These are phyloP conservation scores for Lindgomyces ingoldianus DNA, from an alignment of 495 filamentous ascomycete genomes.

Conservation along the genomic window DNA sequence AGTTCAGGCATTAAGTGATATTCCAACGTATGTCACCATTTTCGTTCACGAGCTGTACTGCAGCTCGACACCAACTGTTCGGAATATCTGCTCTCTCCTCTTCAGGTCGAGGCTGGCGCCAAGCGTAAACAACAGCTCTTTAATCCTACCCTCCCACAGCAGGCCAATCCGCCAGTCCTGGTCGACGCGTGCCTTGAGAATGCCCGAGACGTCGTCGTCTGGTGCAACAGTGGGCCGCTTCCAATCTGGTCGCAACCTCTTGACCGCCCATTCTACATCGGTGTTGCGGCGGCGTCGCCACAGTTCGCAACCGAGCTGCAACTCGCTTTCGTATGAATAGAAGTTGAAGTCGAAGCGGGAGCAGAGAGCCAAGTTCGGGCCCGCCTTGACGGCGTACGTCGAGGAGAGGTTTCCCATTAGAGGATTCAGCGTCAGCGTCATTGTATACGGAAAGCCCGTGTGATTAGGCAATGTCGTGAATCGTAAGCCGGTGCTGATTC, in stretches of 20 bases:
- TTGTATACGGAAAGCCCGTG: conserved; percentile 83
- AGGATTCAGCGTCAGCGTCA: conserved; percentile 77
- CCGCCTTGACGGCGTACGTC: conserved; percentile 86
- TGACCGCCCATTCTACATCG: conserved; percentile 47
- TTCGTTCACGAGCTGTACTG: conserved; percentile 81
- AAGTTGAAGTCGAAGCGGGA: conserved; percentile 95
- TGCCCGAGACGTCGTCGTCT: conserved; percentile 71
- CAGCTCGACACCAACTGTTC: conserved; percentile 80
- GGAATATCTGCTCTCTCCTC: conserved; percentile 66
- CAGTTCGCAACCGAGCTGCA: conserved; percentile 85
- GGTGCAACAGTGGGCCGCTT: conserved; percentile 9
- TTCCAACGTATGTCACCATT: not conserved
- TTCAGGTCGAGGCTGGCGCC: conserved; percentile 75
- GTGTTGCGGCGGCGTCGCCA: conserved; percentile 63
- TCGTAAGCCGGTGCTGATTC: conserved; percentile 75
- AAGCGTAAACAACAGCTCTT: conserved; percentile 88
- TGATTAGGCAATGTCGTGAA: conserved; percentile 91
- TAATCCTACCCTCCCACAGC: conserved; percentile 91
- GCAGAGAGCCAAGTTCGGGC: conserved; percentile 76
- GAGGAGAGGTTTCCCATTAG: conserved; percentile 89
- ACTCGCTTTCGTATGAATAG: conserved; percentile 94
- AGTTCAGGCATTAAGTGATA: not conserved
- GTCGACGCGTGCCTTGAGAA: conserved; percentile 86
- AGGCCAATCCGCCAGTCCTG: conserved; percentile 81
- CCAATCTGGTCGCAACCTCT: conserved; percentile 41